Percentiles rank a stretch among this genome's conserved stretches.
Evolutionary conservation across 78 protist species (phyloP).

Genomic region (Dictyostelium firmibasis): DNA sequence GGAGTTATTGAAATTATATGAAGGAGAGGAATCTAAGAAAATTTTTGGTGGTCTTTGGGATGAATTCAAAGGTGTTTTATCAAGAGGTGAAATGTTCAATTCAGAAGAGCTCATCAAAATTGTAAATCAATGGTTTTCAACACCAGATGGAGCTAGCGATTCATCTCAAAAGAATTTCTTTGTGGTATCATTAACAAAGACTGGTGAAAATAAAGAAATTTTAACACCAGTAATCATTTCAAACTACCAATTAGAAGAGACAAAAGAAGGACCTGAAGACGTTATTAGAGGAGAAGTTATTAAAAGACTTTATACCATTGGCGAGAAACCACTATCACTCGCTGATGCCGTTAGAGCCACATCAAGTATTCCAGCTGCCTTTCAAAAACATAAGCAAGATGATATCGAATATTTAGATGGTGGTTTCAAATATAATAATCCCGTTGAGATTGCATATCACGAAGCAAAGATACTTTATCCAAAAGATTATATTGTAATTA

Average conservation of each 20-base stretch:
- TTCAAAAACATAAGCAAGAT: not conserved
- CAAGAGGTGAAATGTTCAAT: not conserved
- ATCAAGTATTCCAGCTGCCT: not conserved
- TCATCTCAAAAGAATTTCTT: not conserved
- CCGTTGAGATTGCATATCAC: not conserved
- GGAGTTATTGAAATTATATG: not conserved
- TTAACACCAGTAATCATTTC: not conserved
- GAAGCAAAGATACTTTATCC: not conserved
- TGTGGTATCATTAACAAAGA: not conserved
- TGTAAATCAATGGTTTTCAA: not conserved
- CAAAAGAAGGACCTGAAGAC: not conserved
- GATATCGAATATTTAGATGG: not conserved
- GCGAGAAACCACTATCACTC: not conserved
- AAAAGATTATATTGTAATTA: not conserved
- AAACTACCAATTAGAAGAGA: not conserved
- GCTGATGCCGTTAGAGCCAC: not conserved
- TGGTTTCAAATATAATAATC: not conserved
- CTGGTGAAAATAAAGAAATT: not conserved
- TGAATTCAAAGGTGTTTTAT: not conserved
- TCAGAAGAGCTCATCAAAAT: not conserved
- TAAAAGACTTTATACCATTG: not conserved
- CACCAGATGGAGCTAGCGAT: not conserved
- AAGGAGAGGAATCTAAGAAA: not conserved
- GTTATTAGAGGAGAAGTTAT: not conserved
- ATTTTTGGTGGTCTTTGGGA: not conserved